A percentile compares a stretch with the other conserved stretches of the same genome.
These are phyloP conservation scores for Saccharomycopsis amapae DNA, from an alignment of 805 yeast species.

Conservation along the genomic window DNA sequence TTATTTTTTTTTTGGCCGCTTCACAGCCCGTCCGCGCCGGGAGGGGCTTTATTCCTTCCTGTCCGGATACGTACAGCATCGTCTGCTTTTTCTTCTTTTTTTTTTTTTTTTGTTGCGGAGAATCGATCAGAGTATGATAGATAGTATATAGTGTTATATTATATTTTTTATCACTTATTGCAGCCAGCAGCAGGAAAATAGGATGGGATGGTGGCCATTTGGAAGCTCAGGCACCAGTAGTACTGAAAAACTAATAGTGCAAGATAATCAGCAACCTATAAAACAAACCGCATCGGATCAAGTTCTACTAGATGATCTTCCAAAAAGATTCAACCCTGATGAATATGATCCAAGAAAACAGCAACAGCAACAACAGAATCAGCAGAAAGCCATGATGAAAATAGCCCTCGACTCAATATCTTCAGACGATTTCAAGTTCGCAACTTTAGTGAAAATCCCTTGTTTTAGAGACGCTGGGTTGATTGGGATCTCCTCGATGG, in stretches of 20 bases:
- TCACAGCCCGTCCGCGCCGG: no score
- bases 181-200: no score
- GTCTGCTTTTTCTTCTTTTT: no score
- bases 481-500: conserved; percentile 66
- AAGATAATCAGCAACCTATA: not conserved
- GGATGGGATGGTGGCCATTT: conserved; percentile 16
- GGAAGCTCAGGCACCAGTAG: not conserved
- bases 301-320: conserved; percentile 12
- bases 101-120: no score
- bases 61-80: no score
- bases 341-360: conserved; percentile 24
- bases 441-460: conserved; percentile 52
- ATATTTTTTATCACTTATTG: no score
- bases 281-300: not conserved
- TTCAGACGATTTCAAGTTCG: conserved; percentile 44
- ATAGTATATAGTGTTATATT: no score
- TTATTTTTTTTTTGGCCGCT: no score
- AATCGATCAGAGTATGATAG: no score
- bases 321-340: conserved; percentile 30
- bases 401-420: conserved; percentile 38
- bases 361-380: conserved; percentile 25
- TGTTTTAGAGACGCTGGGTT: conserved; percentile 77
- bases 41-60: no score
- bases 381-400: conserved; percentile 27
- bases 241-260: not conserved